A percentile compares a stretch with the other conserved stretches of the same genome.
These are phyloP conservation scores for Euphorbia celastroides DNA, from an alignment of 441 rosid genomes.

Conservation along the genomic window DNA sequence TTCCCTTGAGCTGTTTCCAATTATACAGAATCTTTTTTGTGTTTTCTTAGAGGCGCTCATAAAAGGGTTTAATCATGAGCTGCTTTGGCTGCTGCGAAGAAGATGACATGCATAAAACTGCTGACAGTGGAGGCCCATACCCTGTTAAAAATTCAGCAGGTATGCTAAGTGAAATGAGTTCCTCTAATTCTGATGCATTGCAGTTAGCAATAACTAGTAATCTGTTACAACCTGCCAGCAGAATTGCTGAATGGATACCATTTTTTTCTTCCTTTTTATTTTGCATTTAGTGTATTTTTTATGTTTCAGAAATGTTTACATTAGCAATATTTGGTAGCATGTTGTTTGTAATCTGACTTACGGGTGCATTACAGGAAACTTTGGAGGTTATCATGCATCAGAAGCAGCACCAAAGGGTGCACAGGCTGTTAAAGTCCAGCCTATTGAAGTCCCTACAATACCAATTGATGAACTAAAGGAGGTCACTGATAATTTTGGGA, in stretches of 20 bases:
- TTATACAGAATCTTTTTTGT: not conserved
- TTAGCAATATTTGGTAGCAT: not conserved
- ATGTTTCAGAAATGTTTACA: not conserved
- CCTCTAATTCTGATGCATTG: not conserved
- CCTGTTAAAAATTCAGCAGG: conserved; percentile 59
- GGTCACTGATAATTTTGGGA: conserved; percentile 71
- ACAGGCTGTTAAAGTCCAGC: conserved; percentile 70
- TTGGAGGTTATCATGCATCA: conserved; percentile 51
- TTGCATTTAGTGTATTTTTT: not conserved
- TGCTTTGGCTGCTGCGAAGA: conserved; percentile 84
- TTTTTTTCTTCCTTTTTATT: not conserved
- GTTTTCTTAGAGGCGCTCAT: conserved; percentile 1
- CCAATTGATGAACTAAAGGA: conserved; percentile 66
- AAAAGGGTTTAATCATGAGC: conserved; percentile 51
- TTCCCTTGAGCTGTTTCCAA: not conserved
- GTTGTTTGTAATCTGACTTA: conserved; percentile 14
- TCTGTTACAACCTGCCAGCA: not conserved
- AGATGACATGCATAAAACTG: conserved; percentile 62
- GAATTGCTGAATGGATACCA: conserved; percentile 10
- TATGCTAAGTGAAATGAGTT: conserved; percentile 15
- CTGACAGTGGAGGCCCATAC: conserved; percentile 61
- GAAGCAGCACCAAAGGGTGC: conserved; percentile 59
- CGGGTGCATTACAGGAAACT: conserved; percentile 41
- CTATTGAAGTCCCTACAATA: conserved; percentile 77
- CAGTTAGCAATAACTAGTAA: not conserved